Evolutionary conservation across 176 grass and related monocot genomes (phyloP).

Genomic region (barley (Hordeum vulgare)): MorexV3_pseudomolecules_assembly NC_058519.1:128600933-128601432

Average conservation of each 20-base stretch:
- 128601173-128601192: conserved; percentile 1
- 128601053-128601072: conserved; percentile 19
- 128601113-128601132: conserved; percentile 31
- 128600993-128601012: not conserved
- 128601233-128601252: conserved; percentile 12
- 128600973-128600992: not conserved
- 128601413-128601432: too few species aligned
- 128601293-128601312: not conserved
- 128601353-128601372: conserved; percentile 5
- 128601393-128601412: not conserved
- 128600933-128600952: too few species aligned
- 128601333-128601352: conserved; percentile 3
- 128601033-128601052: not conserved
- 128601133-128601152: conserved; percentile 31
- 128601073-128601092: not conserved
- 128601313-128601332: not conserved
- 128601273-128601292: not conserved
- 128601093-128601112: not conserved
- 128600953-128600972: conserved; percentile 16
- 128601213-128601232: not conserved
- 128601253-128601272: not conserved
- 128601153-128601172: not conserved
- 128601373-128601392: conserved; percentile 17
- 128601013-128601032: not conserved
- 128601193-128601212: not conserved